These are phyloP conservation scores for Clonostachys byssicola DNA, from an alignment of 2,329 filamentous ascomycete genomes.

Conservation along the genomic window DNA sequence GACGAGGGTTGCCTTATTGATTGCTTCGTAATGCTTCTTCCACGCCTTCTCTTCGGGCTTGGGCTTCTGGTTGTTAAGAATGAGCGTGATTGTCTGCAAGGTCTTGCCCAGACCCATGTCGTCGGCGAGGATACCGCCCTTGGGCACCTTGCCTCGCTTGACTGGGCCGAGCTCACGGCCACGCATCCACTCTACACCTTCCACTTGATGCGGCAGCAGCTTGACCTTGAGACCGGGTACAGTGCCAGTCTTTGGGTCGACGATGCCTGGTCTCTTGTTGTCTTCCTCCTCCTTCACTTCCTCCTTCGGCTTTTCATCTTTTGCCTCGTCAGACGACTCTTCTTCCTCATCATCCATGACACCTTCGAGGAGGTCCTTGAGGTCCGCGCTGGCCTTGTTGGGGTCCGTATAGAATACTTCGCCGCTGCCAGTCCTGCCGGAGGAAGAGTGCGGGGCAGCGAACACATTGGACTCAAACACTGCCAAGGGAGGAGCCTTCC, in stretches of 20 bases:
- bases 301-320: constrained; percentile 26
- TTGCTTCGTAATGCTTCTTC: constrained; percentile 63
- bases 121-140: constrained; percentile 87
- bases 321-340: constrained; percentile 11
- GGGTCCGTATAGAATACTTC: constrained; percentile 64
- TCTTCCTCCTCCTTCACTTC: constrained; percentile 11
- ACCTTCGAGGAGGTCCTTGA: constrained; percentile 79
- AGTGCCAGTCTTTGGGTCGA: constrained; percentile 38
- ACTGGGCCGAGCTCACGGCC: constrained; percentile 84
- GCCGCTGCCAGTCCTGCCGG: constrained; percentile 18
- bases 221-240: constrained; percentile 82
- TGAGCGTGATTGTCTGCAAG: constrained; percentile 84
- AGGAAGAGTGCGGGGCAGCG: constrained; percentile 12
- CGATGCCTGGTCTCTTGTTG: constrained; percentile 7
- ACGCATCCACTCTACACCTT: constrained; percentile 93
- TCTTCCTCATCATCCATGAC: constrained; percentile 73
- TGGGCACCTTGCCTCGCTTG: constrained; percentile 77
- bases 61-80: constrained; percentile 77
- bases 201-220: constrained; percentile 88
- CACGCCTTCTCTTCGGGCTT: constrained; percentile 49
- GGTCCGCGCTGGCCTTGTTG: constrained; percentile 66
- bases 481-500: constrained; percentile 37
- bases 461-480: constrained; percentile 39
- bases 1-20: constrained; percentile 80
- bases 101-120: constrained; percentile 96